These are phyloP conservation scores for Willaertia magna DNA, from an alignment of 208 protist genomes.

Conservation along the genomic window DNA sequence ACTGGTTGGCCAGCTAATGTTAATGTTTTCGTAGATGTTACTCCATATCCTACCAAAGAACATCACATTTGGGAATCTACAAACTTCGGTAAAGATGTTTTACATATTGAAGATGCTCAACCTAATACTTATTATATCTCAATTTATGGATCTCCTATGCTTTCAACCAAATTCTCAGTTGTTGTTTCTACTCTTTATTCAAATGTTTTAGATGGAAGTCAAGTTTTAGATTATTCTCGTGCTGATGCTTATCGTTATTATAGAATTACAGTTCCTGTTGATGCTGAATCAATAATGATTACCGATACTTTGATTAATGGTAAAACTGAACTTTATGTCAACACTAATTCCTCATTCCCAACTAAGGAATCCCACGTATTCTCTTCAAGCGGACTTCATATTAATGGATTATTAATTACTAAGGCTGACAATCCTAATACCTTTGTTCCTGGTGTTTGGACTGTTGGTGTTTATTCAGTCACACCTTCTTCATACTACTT, in stretches of 20 bases:
- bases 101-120: not conserved
- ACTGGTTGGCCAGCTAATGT: not conserved
- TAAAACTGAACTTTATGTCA: not conserved
- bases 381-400: not conserved
- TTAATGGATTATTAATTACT: not conserved
- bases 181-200: not conserved
- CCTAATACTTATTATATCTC: not conserved
- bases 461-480: not conserved
- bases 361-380: not conserved
- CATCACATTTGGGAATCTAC: not conserved
- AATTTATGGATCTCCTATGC: not conserved
- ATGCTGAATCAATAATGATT: not conserved
- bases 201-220: not conserved
- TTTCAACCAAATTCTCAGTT: not conserved
- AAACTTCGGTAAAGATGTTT: not conserved
- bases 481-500: not conserved
- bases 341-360: not conserved
- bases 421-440: not conserved
- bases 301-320: not conserved
- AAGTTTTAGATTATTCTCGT: not conserved
- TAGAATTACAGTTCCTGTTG: not conserved
- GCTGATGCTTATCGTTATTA: not conserved
- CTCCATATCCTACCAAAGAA: not conserved
- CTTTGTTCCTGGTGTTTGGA: not conserved
- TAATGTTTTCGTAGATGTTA: not conserved